These are phyloP conservation scores for Tolypocladium cylindrosporum DNA, from an alignment of 2,329 filamentous ascomycete genomes.

Conservation along the genomic window DNA sequence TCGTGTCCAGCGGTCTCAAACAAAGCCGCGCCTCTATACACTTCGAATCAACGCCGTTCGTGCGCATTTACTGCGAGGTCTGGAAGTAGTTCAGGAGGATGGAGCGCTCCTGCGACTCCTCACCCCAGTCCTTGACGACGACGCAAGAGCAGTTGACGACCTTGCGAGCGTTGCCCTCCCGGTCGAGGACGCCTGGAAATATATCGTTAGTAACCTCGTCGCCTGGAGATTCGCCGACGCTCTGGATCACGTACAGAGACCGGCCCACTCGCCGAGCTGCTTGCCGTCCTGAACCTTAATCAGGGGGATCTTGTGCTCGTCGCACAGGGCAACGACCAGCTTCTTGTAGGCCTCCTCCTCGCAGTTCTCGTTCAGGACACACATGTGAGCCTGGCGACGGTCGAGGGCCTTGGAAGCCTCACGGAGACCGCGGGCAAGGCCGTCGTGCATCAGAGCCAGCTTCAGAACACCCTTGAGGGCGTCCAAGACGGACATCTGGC, in stretches of 20 bases:
- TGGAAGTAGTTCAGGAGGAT: conserved; percentile 99
- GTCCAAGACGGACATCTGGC: conserved; percentile 96
- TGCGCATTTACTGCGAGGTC: conserved; percentile 57
- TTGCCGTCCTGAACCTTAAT: conserved; percentile 99
- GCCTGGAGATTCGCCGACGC: background rate
- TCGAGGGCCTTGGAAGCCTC: conserved; percentile 99
- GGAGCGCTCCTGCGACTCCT: conserved; percentile 97
- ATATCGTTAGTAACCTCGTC: conserved; percentile 18
- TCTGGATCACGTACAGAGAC: conserved; percentile 71
- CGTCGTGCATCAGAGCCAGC: conserved; percentile 98
- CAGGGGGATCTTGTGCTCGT: conserved; percentile 98
- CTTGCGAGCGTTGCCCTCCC: conserved; percentile 98
- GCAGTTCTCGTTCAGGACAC: conserved; percentile 98
- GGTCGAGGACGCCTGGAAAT: conserved; percentile 80
- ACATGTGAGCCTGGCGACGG: conserved; percentile 98
- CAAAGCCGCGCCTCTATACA: conserved; percentile 28
- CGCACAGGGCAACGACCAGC: conserved; percentile 96
- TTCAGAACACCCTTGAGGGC: conserved; percentile 98
- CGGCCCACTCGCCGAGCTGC: conserved; percentile 99
- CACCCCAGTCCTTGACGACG: conserved; percentile 99
- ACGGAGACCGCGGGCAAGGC: conserved; percentile 94
- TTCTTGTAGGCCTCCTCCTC: conserved; percentile 99
- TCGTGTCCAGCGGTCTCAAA: conserved; percentile 22
- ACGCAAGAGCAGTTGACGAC: conserved; percentile 99
- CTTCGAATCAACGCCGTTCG: conserved; percentile 23